Base-by-base conservation (phyloP, 176 grass and related monocot species). In the Coix lacrymajobi region DNA sequence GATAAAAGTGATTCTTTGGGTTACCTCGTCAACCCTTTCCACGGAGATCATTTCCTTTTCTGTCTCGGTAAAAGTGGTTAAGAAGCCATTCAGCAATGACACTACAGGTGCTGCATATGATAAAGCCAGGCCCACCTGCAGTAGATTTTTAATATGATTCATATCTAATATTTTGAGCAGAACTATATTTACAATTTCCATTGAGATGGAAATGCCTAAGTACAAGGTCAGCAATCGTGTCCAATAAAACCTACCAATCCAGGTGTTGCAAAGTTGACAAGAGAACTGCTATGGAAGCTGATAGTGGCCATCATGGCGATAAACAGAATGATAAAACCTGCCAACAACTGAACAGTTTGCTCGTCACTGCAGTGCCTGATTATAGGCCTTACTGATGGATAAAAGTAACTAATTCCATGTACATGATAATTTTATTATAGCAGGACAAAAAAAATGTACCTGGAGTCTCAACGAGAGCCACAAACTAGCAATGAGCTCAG, bases 21-120 rank as follows among this genome's bases (percentile, higher is more conserved):
- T 76, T 88, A 98, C 92, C 96, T 98, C 96, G 16, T 80, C 75
- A 78, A 93, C 81, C 88, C 96, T 95, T 81, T 98, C 96, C 87
- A 98, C 81, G 77, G 92, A 91, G 62, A 98, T 89, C 96, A 95
- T 93, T 93, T 98, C 96, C 82, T 95, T 98, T 79, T 98, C 96
- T 68, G 92, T 98, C 66, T 98, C 96, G 30, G 96, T 98, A 76
- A 98, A 93, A 78, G 90, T 95, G 45, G 92, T 98, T 73, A 95
- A 88, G 77, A 95, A 93, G 39, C 90, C 88, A 84, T 94, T 98
- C 66, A 98, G 88, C 79, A 98, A 87, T 30, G 92, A 95, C 25
- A 98, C 92, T 73, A 98, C 87, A 66, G 92, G 96, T 69, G 92
- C 88, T 44, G 96, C 90, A 79, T 98, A 98, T 56, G 92, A 98